Evolutionary conservation across 345 rosid genomes (phyloP), one percentile per base, ranked within the genome.

Genomic region (Euphorbia peplus): DNA sequence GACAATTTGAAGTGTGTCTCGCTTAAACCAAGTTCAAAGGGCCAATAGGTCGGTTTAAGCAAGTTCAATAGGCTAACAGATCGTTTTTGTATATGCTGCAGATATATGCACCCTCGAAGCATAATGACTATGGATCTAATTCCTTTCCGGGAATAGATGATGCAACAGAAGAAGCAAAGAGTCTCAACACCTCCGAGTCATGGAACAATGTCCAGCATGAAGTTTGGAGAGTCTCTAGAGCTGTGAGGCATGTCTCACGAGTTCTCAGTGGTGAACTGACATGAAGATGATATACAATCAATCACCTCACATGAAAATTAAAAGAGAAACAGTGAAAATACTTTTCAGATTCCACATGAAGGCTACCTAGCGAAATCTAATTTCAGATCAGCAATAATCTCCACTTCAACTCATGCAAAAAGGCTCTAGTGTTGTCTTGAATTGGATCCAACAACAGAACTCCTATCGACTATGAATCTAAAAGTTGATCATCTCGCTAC

Each of bases 181-280:
- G 30, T 26, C 46, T 82, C 1, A 72, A 82, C 37, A 90, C 87
- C 1, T 56, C 81, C 47, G 82, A 73, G 28, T 82, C 91, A 44
- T 90, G 98, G 96, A 65, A 67, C 14, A 32, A 37, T 61, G 96
- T 90, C 53, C 95, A 90, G 68, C 95, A 90, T 19, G 86, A 90
- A 79, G 86, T 88, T 9, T 90, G 96, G 92, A 83, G 95, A 80
- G 87, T 88, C 68, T 75, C 92, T 21, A 83, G 98, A 82, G 95
- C 83, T 63, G 54, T 90, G 62, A 74, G 72, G 71, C 91, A 88
- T 28, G 91, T 83, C 51, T 83, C 95, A 26, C 73, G 78, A 56
- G 92, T 90, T 70, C 88, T 90, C 54, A 70, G 68, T 67, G 92
- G 96, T 50, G 78, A 81, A 56, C 72, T 92, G 58, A 90, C 83